Conservation (phyloP, 768 basidiomycete species). For the Lyophyllum decastes region DNA sequence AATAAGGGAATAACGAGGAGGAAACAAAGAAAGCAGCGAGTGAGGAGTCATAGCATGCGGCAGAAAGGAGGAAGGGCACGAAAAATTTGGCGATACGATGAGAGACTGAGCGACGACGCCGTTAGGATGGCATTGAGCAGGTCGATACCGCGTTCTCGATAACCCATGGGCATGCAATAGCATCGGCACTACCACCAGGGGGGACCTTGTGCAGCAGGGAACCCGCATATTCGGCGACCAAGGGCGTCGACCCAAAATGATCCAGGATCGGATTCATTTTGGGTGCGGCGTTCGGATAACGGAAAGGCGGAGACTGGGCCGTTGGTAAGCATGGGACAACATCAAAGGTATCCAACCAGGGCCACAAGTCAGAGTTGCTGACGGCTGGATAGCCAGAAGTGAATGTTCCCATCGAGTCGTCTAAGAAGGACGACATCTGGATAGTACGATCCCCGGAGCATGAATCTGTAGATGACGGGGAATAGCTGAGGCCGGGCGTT, state of each 20-base stretch:
- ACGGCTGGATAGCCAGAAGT: constrained; percentile 7
- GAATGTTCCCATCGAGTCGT: constrained; percentile 34
- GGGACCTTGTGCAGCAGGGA: constrained; percentile 1
- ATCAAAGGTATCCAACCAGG: constrained; percentile 21
- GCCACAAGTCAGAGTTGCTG: constrained; percentile 22
- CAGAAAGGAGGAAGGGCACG: constrained; percentile 7
- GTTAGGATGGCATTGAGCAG: constrained; percentile 16
- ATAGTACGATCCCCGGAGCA: constrained; percentile 55
- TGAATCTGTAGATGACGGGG: constrained; percentile 62
- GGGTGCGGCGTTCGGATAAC: not conserved
- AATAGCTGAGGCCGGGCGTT: constrained; percentile 60
- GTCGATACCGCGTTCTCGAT: constrained; percentile 5
- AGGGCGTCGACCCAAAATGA: not conserved
- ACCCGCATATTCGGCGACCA: not conserved
- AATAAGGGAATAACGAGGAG: constrained; percentile 12
- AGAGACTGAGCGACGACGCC: not conserved
- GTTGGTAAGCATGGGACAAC: not conserved
- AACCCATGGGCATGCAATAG: not conserved
- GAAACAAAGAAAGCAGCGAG: constrained; percentile 13
- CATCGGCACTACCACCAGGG: not conserved
- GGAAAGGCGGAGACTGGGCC: not conserved
- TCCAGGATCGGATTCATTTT: constrained; percentile 4
- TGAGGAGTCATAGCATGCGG: constrained; percentile 14
- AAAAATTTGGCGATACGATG: not conserved
- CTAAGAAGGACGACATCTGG: constrained; percentile 55